phyloP scores from a whole-genome alignment of 306 rosid genomes.

The Medicago lupulina region DNA sequence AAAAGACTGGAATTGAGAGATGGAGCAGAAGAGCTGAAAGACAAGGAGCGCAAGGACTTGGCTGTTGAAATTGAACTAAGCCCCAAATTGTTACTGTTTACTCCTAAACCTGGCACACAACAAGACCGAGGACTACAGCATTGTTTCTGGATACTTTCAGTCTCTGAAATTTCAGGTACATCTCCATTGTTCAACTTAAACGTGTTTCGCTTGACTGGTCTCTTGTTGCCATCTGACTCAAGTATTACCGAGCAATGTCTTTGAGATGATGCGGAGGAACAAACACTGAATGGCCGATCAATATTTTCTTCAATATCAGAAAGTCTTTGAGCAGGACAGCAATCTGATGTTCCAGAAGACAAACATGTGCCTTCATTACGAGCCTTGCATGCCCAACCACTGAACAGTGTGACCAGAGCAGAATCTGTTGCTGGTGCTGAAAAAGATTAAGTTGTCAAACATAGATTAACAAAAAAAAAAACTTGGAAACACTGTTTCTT shows the following conservation, averaged over 20 bases:
- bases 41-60: slow-evolving; percentile 87
- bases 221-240: slow-evolving; percentile 58
- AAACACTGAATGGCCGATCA: slow-evolving; percentile 57
- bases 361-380: slow-evolving; percentile 83
- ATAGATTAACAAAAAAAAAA: slow-evolving; percentile 15
- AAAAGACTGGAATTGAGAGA: slow-evolving; percentile 96
- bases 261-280: slow-evolving; percentile 60
- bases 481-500: slow-evolving; percentile 29
- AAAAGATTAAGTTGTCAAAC: slow-evolving; percentile 53
- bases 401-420: slow-evolving; percentile 90
- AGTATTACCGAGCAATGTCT: slow-evolving; percentile 58
- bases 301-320: slow-evolving; percentile 75
- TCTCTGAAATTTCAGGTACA: slow-evolving; percentile 47
- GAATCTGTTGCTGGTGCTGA: slow-evolving; percentile 89
- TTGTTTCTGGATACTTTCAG: slow-evolving; percentile 57
- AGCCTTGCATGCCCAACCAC: slow-evolving; percentile 99
- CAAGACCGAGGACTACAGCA: slow-evolving; percentile 72
- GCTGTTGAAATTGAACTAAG: slow-evolving; percentile 66
- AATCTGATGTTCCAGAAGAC: slow-evolving; percentile 69
- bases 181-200: slow-evolving; percentile 53
- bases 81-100: slow-evolving; percentile 81
- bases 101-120: slow-evolving; percentile 94
- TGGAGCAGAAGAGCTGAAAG: slow-evolving; percentile 91
- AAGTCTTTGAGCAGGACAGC: slow-evolving; percentile 79
- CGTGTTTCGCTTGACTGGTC: slow-evolving; percentile 61